Percentiles rank a stretch among this genome's conserved stretches.
These are phyloP conservation scores for Neurospora intermedia DNA, from an alignment of 495 filamentous ascomycete genomes.

Conservation along the genomic window DNA sequence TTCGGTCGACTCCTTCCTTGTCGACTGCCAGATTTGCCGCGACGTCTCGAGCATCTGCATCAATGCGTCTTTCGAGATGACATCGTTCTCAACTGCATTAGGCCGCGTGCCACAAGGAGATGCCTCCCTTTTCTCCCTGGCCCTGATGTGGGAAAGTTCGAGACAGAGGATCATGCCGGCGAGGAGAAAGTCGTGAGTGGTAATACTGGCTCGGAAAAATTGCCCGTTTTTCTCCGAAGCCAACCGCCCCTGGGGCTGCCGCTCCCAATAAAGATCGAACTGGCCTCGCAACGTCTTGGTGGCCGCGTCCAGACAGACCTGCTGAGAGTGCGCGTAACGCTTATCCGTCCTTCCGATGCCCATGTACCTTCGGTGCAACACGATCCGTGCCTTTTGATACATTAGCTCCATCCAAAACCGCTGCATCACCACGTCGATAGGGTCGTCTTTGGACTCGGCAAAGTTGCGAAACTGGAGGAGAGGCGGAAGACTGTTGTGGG, in stretches of 20 bases:
- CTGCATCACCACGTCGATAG: slow-evolving; percentile 22
- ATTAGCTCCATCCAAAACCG: slow-evolving; percentile 23
- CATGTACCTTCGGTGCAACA: slow-evolving; percentile 25
- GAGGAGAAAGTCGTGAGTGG: slow-evolving; percentile 26
- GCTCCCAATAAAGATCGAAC: slow-evolving; percentile 23
- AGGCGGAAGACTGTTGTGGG: slow-evolving; percentile 13
- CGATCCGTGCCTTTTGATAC: slow-evolving; percentile 19
- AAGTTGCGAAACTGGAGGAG: slow-evolving; percentile 10
- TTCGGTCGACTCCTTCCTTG: slow-evolving; percentile 9
- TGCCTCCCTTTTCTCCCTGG: slow-evolving; percentile 6
- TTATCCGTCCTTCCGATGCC: slow-evolving; percentile 19
- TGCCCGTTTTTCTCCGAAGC: slow-evolving; percentile 8
- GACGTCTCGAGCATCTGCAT: slow-evolving; percentile 17
- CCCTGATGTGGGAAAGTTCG: slow-evolving; percentile 16
- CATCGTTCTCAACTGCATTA: neutral
- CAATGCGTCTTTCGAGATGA: slow-evolving; percentile 14
- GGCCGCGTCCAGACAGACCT: slow-evolving; percentile 24
- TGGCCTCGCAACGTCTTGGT: slow-evolving; percentile 27
- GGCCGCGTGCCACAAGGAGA: neutral
- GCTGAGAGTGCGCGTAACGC: slow-evolving; percentile 24
- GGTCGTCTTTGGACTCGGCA: slow-evolving; percentile 16
- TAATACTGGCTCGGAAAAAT: slow-evolving; percentile 24
- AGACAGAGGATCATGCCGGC: slow-evolving; percentile 33
- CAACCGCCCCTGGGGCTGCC: slow-evolving; percentile 23
- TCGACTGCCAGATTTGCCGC: slow-evolving; percentile 15